phyloP scores from a whole-genome alignment of 2,329 filamentous ascomycete species.

The Trematosphaeria pertusa region DNA sequence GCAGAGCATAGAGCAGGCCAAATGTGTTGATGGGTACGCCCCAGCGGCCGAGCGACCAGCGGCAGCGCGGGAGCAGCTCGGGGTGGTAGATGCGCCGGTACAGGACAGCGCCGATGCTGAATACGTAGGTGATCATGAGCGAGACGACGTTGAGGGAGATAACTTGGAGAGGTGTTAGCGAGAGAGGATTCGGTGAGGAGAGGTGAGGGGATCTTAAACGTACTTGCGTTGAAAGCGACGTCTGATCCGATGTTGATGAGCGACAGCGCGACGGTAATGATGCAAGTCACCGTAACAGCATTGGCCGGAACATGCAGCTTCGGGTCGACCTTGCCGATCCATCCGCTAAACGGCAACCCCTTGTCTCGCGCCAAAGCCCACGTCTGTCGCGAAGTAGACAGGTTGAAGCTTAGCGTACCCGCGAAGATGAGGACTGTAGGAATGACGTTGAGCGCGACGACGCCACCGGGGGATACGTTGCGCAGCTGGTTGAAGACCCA shows the following conservation, averaged over 20 bases:
- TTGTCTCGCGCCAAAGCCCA: slow-evolving; percentile 47
- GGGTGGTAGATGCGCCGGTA: slow-evolving; percentile 47
- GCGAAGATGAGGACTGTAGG: slow-evolving; percentile 39
- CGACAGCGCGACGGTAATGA: slow-evolving; percentile 36
- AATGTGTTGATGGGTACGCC: slow-evolving; percentile 48
- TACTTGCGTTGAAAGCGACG: slow-evolving; percentile 44
- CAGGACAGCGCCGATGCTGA: slow-evolving; percentile 51
- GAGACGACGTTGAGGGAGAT: slow-evolving; percentile 49
- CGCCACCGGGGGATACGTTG: slow-evolving; percentile 33
- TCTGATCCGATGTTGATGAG: slow-evolving; percentile 47
- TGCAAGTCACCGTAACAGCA: slow-evolving; percentile 38
- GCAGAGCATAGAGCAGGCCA: slow-evolving; percentile 44
- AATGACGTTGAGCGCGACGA: slow-evolving; percentile 40
- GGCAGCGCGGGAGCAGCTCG: slow-evolving; percentile 45
- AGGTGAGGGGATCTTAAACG: slow-evolving; percentile 1
- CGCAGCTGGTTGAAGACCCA: slow-evolving; percentile 44
- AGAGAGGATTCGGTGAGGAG: background rate
- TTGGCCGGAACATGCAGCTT: slow-evolving; percentile 40
- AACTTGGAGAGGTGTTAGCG: slow-evolving; percentile 29
- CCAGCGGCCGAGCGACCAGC: slow-evolving; percentile 49
- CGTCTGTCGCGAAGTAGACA: slow-evolving; percentile 43
- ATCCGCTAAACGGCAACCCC: slow-evolving; percentile 41
- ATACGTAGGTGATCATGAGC: slow-evolving; percentile 51
- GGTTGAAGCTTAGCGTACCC: slow-evolving; percentile 38
- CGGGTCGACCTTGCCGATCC: slow-evolving; percentile 34